A percentile compares a stretch with the other conserved stretches of the same genome.
Conservation (phyloP, 371 early-diverging fungal genomes). For the Syncephalis fuscata region DNA sequence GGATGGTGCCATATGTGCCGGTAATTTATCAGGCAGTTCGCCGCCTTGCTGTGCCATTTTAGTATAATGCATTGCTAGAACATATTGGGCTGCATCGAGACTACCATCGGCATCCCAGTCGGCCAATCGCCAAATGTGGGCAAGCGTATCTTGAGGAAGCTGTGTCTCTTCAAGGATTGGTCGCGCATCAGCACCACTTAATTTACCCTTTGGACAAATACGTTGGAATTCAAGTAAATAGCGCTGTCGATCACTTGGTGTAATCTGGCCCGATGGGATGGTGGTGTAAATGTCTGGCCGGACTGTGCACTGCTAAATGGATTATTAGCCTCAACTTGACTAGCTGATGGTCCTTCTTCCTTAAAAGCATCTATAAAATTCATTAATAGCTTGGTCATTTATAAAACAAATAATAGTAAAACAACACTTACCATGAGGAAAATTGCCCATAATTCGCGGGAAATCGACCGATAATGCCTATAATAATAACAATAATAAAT, state of each 20-base stretch:
- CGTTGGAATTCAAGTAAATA: conserved; percentile 24
- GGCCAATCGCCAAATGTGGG: conserved; percentile 46
- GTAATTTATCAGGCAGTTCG: conserved; percentile 9
- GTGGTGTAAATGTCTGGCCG: conserved; percentile 2
- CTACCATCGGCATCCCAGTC: conserved; percentile 57
- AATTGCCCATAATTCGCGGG: conserved; percentile 41
- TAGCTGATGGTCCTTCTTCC: conserved; percentile 19
- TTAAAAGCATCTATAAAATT: conserved; percentile 11
- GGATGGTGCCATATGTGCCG: conserved; percentile 1
- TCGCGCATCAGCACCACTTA: conserved; percentile 31
- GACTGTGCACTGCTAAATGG: conserved; percentile 5
- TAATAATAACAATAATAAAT: neutral
- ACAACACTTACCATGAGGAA: conserved; percentile 26
- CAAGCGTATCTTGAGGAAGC: conserved; percentile 30
- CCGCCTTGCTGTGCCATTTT: conserved; percentile 28
- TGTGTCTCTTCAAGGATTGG: conserved; percentile 42
- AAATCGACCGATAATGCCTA: conserved; percentile 37
- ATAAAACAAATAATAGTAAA: too few species aligned
- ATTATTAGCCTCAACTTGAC: conserved; percentile 26
- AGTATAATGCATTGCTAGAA: conserved; percentile 45
- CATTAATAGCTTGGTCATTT: too few species aligned
- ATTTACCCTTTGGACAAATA: conserved; percentile 38
- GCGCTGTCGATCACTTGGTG: conserved; percentile 25
- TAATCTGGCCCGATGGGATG: conserved; percentile 1
- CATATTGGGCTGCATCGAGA: conserved; percentile 48